Conservation (phyloP, 139 green algal species). For the Yamagishiella unicocca region DNA sequence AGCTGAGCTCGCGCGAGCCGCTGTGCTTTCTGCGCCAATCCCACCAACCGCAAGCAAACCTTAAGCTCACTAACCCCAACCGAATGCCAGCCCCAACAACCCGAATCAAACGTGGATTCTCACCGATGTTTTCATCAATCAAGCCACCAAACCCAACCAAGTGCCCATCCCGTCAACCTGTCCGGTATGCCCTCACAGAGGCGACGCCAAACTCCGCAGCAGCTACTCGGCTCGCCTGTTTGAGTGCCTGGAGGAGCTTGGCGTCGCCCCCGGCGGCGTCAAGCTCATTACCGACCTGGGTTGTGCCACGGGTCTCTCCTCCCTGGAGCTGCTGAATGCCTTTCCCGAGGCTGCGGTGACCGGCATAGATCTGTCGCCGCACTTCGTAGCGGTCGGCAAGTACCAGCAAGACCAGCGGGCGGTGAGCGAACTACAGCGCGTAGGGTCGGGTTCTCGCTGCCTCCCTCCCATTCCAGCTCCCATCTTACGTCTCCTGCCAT, state of each 20-base stretch:
- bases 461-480: background rate
- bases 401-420: conserved; percentile 67
- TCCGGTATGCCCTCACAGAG: background rate
- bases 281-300: conserved; percentile 74
- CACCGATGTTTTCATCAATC: too few relatives aligned
- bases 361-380: conserved; percentile 81
- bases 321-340: conserved; percentile 65
- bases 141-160: too few relatives aligned
- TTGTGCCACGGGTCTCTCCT: conserved; percentile 77
- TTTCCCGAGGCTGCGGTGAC: conserved; percentile 76
- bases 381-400: conserved; percentile 81
- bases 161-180: too few relatives aligned
- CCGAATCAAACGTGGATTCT: too few relatives aligned
- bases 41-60: too few relatives aligned
- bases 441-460: too few relatives aligned
- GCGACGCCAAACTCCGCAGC: conserved; percentile 57
- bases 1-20: too few relatives aligned
- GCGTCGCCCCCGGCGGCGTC: conserved; percentile 10
- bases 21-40: too few relatives aligned
- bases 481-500: background rate
- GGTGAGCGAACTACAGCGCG: too few relatives aligned
- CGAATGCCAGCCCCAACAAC: too few relatives aligned
- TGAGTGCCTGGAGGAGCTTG: conserved; percentile 65
- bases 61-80: too few relatives aligned
- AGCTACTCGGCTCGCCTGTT: conserved; percentile 62